These are phyloP conservation scores for Lophium mytilinum DNA, from an alignment of 495 filamentous ascomycete genomes.

Conservation along the genomic window DNA sequence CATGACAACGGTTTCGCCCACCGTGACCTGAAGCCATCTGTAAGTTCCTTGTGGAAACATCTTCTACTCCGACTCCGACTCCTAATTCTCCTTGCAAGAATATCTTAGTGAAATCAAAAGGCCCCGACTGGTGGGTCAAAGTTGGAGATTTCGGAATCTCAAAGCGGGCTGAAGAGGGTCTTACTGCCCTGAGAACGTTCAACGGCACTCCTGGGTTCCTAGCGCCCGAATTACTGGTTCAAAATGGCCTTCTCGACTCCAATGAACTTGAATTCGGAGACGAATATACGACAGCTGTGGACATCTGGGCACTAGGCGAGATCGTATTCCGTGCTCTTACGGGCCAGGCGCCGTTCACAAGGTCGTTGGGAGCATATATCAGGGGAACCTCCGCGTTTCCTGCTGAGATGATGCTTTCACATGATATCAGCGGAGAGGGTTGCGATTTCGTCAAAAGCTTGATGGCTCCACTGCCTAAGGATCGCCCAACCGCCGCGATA, in stretches of 20 bases:
- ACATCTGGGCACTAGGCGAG: constrained; percentile 14
- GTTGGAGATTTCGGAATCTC: constrained; percentile 25
- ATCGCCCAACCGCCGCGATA: background rate
- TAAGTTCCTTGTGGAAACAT: constrained; percentile 10
- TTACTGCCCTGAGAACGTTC: constrained; percentile 8
- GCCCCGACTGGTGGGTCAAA: constrained; percentile 22
- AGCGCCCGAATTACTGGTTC: constrained; percentile 24
- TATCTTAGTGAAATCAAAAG: constrained; percentile 17
- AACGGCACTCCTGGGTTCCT: constrained; percentile 23
- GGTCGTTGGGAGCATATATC: background rate
- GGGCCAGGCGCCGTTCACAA: background rate
- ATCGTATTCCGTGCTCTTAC: constrained; percentile 6
- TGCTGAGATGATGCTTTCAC: background rate
- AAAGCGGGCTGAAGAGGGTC: constrained; percentile 20
- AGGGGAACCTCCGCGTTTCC: background rate
- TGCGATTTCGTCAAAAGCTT: background rate
- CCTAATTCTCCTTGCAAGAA: constrained; percentile 16
- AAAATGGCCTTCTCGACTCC: constrained; percentile 6
- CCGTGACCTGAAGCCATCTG: constrained; percentile 23
- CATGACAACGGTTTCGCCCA: constrained; percentile 29
- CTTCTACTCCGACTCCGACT: no score
- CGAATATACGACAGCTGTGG: background rate
- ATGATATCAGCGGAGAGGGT: background rate
- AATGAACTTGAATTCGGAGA: background rate
- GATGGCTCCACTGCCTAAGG: background rate